These are phyloP conservation scores for Sideroxylon spinosum DNA, from an alignment of 179 eudicot species.

Conservation along the genomic window DNA sequence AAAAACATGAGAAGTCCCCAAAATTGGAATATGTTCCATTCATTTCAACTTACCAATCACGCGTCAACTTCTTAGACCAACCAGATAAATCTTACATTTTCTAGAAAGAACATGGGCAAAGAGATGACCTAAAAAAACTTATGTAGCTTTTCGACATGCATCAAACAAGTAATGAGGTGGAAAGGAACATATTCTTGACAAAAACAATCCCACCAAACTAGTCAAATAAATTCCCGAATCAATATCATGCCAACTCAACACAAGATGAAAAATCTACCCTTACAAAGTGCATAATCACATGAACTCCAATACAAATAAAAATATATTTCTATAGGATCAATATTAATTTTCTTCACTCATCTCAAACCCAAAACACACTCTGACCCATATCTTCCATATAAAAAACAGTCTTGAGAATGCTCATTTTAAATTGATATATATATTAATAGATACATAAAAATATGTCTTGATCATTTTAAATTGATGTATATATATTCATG, in stretches of 20 bases:
- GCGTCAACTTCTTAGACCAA: neutral
- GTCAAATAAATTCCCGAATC: neutral
- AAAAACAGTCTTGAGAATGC: no score
- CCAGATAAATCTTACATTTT: neutral
- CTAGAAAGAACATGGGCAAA: neutral
- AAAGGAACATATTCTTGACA: neutral
- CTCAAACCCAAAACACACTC: no score
- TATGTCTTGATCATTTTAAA: no score
- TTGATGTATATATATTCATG: neutral
- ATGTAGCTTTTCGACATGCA: neutral
- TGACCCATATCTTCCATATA: no score
- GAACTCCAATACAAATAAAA: neutral
- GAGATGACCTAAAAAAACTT: neutral
- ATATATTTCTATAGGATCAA: no score
- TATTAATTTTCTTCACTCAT: no score
- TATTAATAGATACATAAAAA: no score
- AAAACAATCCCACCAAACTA: neutral
- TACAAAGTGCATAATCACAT: neutral
- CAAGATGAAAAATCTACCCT: neutral
- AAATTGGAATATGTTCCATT: neutral
- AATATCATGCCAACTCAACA: neutral
- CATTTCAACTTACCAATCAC: neutral
- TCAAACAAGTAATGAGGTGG: constrained; percentile 1
- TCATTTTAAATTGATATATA: no score
- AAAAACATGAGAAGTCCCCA: neutral